Conservation (phyloP, 805 yeast species). For the Jamesozyma lodderae region DNA sequence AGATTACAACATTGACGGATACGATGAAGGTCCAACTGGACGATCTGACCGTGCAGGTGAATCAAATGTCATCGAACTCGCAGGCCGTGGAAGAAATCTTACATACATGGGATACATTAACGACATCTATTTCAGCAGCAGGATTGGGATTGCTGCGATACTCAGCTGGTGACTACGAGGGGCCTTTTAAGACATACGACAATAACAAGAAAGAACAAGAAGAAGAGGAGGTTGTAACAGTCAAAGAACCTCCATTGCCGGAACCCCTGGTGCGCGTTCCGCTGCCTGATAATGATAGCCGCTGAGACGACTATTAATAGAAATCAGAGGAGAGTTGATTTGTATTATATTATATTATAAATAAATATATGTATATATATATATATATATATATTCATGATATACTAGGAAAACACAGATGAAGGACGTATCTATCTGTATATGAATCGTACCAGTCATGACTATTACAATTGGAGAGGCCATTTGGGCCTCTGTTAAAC, state of each 20-base stretch:
- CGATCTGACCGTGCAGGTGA: slow-evolving; percentile 19
- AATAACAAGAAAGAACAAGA: slow-evolving; percentile 3
- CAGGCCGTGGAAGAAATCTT: slow-evolving; percentile 20
- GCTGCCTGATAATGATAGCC: no score
- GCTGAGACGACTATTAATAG: no score
- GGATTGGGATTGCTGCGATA: slow-evolving; percentile 26
- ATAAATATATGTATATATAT: no score
- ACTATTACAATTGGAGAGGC: slow-evolving; percentile 25
- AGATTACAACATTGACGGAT: slow-evolving; percentile 21
- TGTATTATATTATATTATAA: no score
- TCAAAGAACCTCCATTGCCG: slow-evolving; percentile 44
- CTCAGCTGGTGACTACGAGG: slow-evolving; percentile 27
- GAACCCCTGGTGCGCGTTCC: slow-evolving; percentile 54
- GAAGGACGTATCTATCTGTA: no score
- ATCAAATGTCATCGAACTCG: slow-evolving; percentile 21
- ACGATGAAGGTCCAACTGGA: slow-evolving; percentile 22
- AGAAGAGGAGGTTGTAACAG: slow-evolving; percentile 26
- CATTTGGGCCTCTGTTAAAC: slow-evolving; percentile 54
- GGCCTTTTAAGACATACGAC: slow-evolving; percentile 4
- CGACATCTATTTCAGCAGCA: slow-evolving; percentile 27
- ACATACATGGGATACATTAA: slow-evolving; percentile 27
- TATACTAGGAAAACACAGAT: background rate
- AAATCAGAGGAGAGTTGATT: no score
- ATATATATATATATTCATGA: no score
- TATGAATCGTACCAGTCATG: slow-evolving; percentile 9